Percentiles rank a stretch among this genome's conserved stretches.
Conservation (phyloP, 2,329 filamentous ascomycete genomes). For the Trichoderma sp. region DNA sequence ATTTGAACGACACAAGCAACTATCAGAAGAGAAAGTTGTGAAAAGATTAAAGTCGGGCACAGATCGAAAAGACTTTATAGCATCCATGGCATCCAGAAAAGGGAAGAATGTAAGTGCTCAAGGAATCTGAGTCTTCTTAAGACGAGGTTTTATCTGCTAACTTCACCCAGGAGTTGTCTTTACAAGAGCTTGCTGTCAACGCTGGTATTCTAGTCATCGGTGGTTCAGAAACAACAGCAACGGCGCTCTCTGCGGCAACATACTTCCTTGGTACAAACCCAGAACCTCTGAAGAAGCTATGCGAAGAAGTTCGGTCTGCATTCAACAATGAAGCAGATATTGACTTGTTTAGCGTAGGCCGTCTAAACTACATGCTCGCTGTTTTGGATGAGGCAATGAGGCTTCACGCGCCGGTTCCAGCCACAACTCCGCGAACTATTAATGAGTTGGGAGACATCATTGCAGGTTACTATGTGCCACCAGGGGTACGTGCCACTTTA, state of each 20-base stretch:
- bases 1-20: neutral
- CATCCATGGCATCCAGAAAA: neutral
- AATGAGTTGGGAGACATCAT: conserved; percentile 36
- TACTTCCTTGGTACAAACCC: conserved; percentile 38
- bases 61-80: conserved; percentile 22
- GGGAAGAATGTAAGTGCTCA: conserved; percentile 2
- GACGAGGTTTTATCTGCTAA: neutral
- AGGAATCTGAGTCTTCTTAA: neutral
- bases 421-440: conserved; percentile 39
- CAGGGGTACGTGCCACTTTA: conserved; percentile 32
- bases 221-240: conserved; percentile 40
- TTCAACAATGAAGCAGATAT: conserved; percentile 28
- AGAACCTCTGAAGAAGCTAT: conserved; percentile 35
- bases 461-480: conserved; percentile 36
- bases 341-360: conserved; percentile 20
- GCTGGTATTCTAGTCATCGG: conserved; percentile 31
- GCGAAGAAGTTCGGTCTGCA: conserved; percentile 35
- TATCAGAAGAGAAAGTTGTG: conserved; percentile 6
- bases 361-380: conserved; percentile 48
- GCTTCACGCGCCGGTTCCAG: conserved; percentile 47
- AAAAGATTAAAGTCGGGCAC: neutral
- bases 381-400: conserved; percentile 53
- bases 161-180: conserved; percentile 11
- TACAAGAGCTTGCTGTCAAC: conserved; percentile 25
- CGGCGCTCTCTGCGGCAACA: conserved; percentile 32